A percentile compares a stretch with the other conserved stretches of the same genome.
phyloP scores from a whole-genome alignment of 371 early-diverging fungal genomes.

The Circinella umbellata region DNA sequence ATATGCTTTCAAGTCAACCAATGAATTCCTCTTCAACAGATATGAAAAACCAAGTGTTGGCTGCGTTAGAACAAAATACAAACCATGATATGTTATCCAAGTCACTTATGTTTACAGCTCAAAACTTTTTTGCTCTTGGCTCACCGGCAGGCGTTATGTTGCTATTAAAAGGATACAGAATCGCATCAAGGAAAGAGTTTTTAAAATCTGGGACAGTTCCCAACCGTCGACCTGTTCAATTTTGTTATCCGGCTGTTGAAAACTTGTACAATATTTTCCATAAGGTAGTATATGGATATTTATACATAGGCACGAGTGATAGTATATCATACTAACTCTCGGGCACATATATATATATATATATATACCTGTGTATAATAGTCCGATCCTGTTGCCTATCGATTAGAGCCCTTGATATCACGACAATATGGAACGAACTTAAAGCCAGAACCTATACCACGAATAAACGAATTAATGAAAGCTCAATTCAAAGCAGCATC shows the following conservation, averaged over 20 bases:
- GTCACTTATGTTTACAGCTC: constrained; percentile 49
- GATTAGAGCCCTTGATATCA: constrained; percentile 73
- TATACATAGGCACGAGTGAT: too few relatives aligned
- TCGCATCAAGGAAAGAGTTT: constrained; percentile 53
- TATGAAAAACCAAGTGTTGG: not conserved
- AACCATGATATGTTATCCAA: not conserved
- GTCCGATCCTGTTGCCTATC: constrained; percentile 65
- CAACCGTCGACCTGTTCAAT: constrained; percentile 11
- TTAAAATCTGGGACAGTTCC: constrained; percentile 22
- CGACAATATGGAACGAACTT: constrained; percentile 52
- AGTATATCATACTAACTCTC: too few relatives aligned
- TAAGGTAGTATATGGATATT: constrained; percentile 32
- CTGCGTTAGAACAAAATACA: not conserved
- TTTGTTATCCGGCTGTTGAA: constrained; percentile 66
- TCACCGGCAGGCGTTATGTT: constrained; percentile 81
- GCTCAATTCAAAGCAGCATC: constrained; percentile 61
- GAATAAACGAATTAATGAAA: constrained; percentile 81
- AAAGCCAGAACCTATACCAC: constrained; percentile 76
- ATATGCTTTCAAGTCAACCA: constrained; percentile 74
- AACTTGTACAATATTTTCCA: constrained; percentile 86
- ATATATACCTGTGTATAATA: not conserved
- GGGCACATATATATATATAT: constrained; percentile 4
- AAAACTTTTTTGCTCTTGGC: constrained; percentile 73
- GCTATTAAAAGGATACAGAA: constrained; percentile 69
- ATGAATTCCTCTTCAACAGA: constrained; percentile 2